Percentiles rank a stretch among this genome's conserved stretches.
Conservation (phyloP, 2,329 filamentous ascomycete genomes). For the Atkinsonella texensis region DNA sequence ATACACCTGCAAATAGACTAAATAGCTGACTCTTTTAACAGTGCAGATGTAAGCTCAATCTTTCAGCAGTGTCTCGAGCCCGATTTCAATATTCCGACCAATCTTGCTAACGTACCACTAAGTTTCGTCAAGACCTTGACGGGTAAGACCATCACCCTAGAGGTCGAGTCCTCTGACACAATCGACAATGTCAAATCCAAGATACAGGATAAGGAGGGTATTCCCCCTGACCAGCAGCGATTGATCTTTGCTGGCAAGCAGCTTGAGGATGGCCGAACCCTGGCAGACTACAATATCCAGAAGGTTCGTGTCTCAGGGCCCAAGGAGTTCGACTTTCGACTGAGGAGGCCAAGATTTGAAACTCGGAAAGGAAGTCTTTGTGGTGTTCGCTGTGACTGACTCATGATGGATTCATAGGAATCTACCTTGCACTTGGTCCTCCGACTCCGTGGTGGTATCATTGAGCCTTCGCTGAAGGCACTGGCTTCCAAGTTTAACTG, state of each 20-base stretch:
- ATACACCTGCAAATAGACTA: neutral
- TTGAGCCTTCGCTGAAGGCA: conserved; percentile 97
- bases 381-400: neutral
- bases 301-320: conserved; percentile 52
- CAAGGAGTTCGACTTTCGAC: too few species aligned
- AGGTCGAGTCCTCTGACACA: conserved; percentile 97
- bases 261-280: conserved; percentile 93
- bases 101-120: conserved; percentile 21
- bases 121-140: conserved; percentile 99
- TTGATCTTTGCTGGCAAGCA: conserved; percentile 99
- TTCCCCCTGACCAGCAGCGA: conserved; percentile 95
- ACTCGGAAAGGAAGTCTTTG: neutral
- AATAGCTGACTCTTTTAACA: conserved; percentile 40
- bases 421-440: conserved; percentile 97
- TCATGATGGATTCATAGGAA: conserved; percentile 45
- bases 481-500: conserved; percentile 99
- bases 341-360: neutral
- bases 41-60: conserved; percentile 74
- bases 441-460: conserved; percentile 98
- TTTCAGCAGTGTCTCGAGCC: conserved; percentile 8
- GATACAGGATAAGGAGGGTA: conserved; percentile 99
- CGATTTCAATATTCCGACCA: conserved; percentile 1
- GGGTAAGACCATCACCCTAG: conserved; percentile 99
- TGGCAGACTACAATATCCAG: conserved; percentile 99
- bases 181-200: conserved; percentile 99